Conservation (phyloP, 257 asterid genomes). For the Solanum habrochaites region DNA sequence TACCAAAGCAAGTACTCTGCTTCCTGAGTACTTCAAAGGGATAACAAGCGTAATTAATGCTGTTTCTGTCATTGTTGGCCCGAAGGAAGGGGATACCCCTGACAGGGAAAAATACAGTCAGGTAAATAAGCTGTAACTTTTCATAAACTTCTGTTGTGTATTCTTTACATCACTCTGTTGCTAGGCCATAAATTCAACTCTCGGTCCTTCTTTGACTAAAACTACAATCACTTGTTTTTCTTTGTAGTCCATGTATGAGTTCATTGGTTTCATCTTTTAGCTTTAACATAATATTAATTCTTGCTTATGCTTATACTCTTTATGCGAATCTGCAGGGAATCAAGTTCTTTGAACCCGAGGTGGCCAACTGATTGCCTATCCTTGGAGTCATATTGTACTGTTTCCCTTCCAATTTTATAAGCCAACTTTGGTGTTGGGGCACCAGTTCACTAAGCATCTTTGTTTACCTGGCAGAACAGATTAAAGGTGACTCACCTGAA, state of each 20-base stretch:
- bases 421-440: not conserved
- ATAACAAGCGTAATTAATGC: slow-evolving; percentile 71
- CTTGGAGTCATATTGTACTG: slow-evolving; percentile 4
- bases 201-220: not conserved
- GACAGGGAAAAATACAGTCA: slow-evolving; percentile 95
- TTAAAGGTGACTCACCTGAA: slow-evolving; percentile 95
- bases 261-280: not conserved
- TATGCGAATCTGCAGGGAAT: slow-evolving; percentile 53
- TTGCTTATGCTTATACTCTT: not conserved
- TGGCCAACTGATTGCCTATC: slow-evolving; percentile 25
- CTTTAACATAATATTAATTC: not conserved
- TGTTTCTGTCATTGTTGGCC: slow-evolving; percentile 91
- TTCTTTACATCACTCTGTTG: not conserved
- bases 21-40: slow-evolving; percentile 79
- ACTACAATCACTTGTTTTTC: not conserved
- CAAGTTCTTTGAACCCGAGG: slow-evolving; percentile 99
- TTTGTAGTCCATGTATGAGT: not conserved
- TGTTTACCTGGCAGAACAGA: slow-evolving; percentile 40
- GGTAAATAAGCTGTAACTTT: slow-evolving; percentile 21
- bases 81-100: slow-evolving; percentile 99
- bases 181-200: not conserved
- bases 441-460: not conserved
- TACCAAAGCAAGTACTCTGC: slow-evolving; percentile 70
- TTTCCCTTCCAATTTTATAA: not conserved
- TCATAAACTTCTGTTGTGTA: not conserved